phyloP scores from a whole-genome alignment of 176 grass and related monocot species.

The Bothriochloa decipiens region DNA sequence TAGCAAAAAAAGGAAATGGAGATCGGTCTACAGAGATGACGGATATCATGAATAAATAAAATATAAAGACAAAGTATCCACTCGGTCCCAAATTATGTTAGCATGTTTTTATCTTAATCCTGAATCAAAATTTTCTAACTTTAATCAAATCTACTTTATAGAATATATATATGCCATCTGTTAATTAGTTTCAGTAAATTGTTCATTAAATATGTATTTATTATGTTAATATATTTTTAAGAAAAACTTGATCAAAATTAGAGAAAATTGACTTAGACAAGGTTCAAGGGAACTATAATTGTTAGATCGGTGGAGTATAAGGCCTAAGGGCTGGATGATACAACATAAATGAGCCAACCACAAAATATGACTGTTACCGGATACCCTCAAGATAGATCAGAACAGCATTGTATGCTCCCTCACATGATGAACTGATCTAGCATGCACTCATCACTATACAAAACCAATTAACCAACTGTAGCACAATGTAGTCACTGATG shows the following conservation, averaged over 20 bases:
- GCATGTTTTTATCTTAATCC: not conserved
- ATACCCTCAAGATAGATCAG: conserved; percentile 22
- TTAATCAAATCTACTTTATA: not conserved
- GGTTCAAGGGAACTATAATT: not conserved
- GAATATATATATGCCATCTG: not conserved
- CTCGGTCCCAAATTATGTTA: not conserved
- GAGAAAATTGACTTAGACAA: not conserved
- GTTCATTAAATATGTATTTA: not conserved
- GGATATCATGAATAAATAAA: not conserved
- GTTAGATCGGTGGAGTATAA: not conserved
- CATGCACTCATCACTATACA: not conserved
- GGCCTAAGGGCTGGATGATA: not conserved
- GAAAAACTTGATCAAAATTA: not conserved
- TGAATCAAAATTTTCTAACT: not conserved
- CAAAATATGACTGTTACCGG: conserved; percentile 40
- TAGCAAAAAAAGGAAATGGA: not conserved
- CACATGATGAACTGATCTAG: conserved; percentile 2
- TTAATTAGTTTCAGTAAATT: not conserved
- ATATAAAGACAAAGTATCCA: not conserved
- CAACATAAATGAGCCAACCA: conserved; percentile 18
- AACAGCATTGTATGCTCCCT: conserved; percentile 31
- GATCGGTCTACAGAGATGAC: not conserved
- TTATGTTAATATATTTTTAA: not conserved
- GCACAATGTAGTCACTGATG: not conserved
- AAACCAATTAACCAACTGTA: conserved; percentile 18